Evolutionary conservation across 306 rosid genomes (phyloP).

Genomic region (Quercus ilex): DNA sequence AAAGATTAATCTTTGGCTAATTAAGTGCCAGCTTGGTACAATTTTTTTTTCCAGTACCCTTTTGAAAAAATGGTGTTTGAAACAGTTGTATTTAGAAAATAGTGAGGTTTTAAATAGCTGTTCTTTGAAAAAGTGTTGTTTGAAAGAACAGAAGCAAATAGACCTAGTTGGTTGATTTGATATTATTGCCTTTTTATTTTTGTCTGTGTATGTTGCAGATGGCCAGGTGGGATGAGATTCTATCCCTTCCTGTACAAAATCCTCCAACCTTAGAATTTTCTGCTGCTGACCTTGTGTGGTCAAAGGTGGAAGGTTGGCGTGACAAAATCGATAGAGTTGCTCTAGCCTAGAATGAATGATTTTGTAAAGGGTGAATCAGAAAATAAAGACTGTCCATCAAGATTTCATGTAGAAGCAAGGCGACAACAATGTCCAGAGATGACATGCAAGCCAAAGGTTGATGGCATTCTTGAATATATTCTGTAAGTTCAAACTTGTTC

Average conservation of each 20-base stretch:
- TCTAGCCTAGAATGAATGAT: conserved; percentile 80
- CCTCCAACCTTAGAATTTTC: conserved; percentile 82
- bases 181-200: neutral
- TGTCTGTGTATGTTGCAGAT: conserved; percentile 21
- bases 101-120: too few relatives aligned
- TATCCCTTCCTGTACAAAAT: conserved; percentile 90
- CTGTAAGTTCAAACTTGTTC: conserved; percentile 51
- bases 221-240: conserved; percentile 96
- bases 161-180: too few relatives aligned
- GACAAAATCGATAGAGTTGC: conserved; percentile 82
- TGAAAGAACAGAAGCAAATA: too few relatives aligned
- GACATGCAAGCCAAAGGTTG: conserved; percentile 80
- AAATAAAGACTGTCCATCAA: conserved; percentile 75
- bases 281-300: conserved; percentile 69
- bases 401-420: conserved; percentile 90
- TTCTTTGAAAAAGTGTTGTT: too few relatives aligned
- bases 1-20: neutral
- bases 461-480: conserved; percentile 88
- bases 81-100: too few relatives aligned
- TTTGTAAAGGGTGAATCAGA: conserved; percentile 86
- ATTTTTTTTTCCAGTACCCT: neutral
- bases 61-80: too few relatives aligned
- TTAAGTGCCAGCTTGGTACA: too few relatives aligned
- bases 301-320: conserved; percentile 91
- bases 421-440: conserved; percentile 47